phyloP scores from a whole-genome alignment of 2,329 filamentous ascomycete genomes.

The Colletotrichum higginsianum region DNA sequence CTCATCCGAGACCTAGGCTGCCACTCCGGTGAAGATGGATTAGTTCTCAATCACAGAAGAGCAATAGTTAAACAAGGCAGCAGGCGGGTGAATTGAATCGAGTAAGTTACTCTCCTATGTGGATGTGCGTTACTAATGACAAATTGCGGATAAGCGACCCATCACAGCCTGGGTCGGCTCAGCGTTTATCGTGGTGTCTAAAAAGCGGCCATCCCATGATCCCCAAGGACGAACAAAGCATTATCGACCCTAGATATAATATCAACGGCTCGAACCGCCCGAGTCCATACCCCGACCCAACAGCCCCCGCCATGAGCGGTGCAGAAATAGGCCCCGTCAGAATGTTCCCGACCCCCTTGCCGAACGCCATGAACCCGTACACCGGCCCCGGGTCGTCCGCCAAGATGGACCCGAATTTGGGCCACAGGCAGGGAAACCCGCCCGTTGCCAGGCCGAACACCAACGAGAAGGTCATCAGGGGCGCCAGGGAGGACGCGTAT shows the following conservation, averaged over 20 bases:
- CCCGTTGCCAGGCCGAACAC: slow-evolving; percentile 72
- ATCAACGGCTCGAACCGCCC: slow-evolving; percentile 30
- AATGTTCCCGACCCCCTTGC: slow-evolving; percentile 50
- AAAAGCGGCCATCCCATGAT: background rate
- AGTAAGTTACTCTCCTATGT: too few species aligned
- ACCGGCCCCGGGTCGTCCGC: slow-evolving; percentile 47
- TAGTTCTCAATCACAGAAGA: background rate
- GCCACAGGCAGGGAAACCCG: slow-evolving; percentile 46
- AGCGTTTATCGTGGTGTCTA: background rate
- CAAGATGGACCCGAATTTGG: slow-evolving; percentile 47
- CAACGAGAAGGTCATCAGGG: slow-evolving; percentile 66
- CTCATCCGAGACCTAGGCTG: background rate
- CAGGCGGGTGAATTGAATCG: too few species aligned
- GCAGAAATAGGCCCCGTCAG: slow-evolving; percentile 46
- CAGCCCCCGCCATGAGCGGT: slow-evolving; percentile 33
- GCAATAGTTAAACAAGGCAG: background rate
- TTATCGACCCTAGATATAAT: slow-evolving; percentile 30
- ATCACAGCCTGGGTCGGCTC: too few species aligned
- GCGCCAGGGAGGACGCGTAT: slow-evolving; percentile 58
- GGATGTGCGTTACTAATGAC: too few species aligned
- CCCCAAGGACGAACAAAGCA: slow-evolving; percentile 29
- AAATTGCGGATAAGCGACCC: too few species aligned
- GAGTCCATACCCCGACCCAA: slow-evolving; percentile 1
- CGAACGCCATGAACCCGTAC: slow-evolving; percentile 49
- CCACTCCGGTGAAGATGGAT: background rate